These are phyloP conservation scores for Moricandia moricandioides DNA, from an alignment of 345 rosid genomes.

Conservation along the genomic window DNA sequence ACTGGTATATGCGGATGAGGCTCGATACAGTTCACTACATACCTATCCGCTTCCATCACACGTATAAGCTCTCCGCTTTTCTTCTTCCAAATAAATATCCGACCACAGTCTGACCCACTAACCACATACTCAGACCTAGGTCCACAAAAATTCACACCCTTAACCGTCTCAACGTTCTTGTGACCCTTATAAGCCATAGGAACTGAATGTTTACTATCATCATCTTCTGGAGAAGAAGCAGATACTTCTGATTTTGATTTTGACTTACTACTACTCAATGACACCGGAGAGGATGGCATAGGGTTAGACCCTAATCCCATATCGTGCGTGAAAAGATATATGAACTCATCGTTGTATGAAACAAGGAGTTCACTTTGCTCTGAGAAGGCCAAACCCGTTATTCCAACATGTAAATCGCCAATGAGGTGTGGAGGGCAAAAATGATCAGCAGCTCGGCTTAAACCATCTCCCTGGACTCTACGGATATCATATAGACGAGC, in stretches of 20 bases:
- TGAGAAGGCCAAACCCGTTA: constrained; percentile 88
- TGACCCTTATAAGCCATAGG: constrained; percentile 83
- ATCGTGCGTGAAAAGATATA: constrained; percentile 64
- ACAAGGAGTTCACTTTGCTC: constrained; percentile 89
- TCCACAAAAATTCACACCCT: constrained; percentile 85
- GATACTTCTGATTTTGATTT: constrained; percentile 24
- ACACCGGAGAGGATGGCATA: constrained; percentile 10
- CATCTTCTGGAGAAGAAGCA: not conserved
- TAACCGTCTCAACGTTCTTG: constrained; percentile 66
- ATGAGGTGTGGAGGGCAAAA: constrained; percentile 75
- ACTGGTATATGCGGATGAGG: constrained; percentile 70
- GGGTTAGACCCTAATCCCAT: constrained; percentile 81
- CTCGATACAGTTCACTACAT: constrained; percentile 79
- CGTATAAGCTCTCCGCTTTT: constrained; percentile 72
- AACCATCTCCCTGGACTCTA: constrained; percentile 55
- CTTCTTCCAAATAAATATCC: constrained; percentile 89
- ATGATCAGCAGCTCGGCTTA: constrained; percentile 51
- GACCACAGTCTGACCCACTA: constrained; percentile 97
- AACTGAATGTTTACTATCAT: constrained; percentile 18
- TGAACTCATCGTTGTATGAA: constrained; percentile 68
- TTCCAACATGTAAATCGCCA: constrained; percentile 58
- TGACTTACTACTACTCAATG: constrained; percentile 28
- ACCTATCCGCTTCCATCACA: constrained; percentile 73
- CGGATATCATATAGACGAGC: constrained; percentile 85
- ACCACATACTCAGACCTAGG: constrained; percentile 84